Evolutionary conservation across 2,329 filamentous ascomycete species (phyloP).

Genomic region (Diaporthe sp.): DNA sequence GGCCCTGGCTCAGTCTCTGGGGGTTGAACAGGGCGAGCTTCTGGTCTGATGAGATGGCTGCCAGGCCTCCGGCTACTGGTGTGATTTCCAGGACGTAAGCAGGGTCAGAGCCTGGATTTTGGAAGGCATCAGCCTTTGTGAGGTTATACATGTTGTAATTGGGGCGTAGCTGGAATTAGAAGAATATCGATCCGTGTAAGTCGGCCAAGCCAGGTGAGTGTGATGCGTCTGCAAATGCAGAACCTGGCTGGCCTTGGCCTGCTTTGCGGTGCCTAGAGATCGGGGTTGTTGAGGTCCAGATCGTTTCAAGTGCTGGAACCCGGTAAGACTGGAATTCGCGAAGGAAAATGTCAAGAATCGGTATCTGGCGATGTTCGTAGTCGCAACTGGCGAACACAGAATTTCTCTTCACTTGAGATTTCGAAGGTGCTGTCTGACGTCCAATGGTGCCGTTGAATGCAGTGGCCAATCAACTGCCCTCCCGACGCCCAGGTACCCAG

Average conservation of each 20-base stretch:
- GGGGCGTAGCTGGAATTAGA: background rate
- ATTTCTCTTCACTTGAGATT: constrained; percentile 21
- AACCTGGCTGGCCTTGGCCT: background rate
- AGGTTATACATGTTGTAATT: constrained; percentile 57
- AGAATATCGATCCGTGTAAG: constrained; percentile 1
- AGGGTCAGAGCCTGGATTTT: constrained; percentile 53
- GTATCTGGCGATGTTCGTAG: background rate
- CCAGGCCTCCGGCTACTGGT: constrained; percentile 60
- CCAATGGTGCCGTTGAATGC: background rate
- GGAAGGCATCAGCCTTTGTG: constrained; percentile 53
- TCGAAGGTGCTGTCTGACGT: background rate
- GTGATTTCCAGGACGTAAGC: constrained; percentile 72
- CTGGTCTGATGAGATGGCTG: constrained; percentile 77
- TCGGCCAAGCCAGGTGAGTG: background rate
- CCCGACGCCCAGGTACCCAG: constrained; percentile 17
- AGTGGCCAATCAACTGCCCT: constrained; percentile 31
- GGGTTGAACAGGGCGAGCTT: constrained; percentile 75
- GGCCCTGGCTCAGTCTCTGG: constrained; percentile 63
- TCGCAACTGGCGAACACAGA: background rate
- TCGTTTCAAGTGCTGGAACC: too few species aligned
- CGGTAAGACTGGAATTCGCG: too few species aligned
- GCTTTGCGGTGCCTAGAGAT: too few species aligned
- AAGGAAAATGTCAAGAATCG: too few species aligned
- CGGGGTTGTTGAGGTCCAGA: too few species aligned
- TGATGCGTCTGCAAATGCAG: background rate